Percentiles rank a stretch among this genome's conserved stretches.
These are phyloP conservation scores for Venturia nashicola DNA, from an alignment of 2,329 filamentous ascomycete genomes.

Conservation along the genomic window DNA sequence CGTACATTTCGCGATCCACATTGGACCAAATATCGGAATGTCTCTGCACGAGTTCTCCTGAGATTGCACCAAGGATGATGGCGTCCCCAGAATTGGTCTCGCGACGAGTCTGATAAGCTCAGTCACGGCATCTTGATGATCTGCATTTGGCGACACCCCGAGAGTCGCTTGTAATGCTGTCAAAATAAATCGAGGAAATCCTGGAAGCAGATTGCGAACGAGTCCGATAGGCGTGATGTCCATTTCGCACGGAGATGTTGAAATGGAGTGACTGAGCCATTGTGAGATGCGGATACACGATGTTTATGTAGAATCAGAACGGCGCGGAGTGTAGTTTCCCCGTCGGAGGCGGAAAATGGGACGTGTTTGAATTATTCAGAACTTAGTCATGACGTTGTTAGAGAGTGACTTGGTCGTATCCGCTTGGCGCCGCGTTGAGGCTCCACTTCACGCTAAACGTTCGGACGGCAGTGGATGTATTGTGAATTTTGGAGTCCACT, in stretches of 20 bases:
- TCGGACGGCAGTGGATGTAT: background rate
- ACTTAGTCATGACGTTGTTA: background rate
- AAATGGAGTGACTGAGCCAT: background rate
- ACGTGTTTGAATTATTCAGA: background rate
- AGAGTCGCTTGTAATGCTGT: background rate
- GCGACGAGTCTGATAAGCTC: background rate
- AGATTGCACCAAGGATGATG: background rate
- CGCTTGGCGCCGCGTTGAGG: background rate
- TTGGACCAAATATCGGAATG: background rate
- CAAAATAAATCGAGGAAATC: background rate
- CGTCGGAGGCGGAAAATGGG: background rate
- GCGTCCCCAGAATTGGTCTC: background rate
- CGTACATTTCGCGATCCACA: slow-evolving; percentile 4
- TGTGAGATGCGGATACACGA: background rate
- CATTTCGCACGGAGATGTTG: background rate
- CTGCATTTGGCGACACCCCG: background rate
- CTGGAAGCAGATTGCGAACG: background rate
- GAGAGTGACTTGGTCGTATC: background rate
- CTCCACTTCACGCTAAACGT: background rate
- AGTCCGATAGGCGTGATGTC: background rate
- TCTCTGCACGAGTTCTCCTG: background rate
- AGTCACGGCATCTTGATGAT: background rate
- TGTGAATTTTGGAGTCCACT: too few species aligned
- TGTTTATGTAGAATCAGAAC: background rate
- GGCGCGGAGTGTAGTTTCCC: background rate